These are phyloP conservation scores for Pestalotiopsis sp. DNA, from an alignment of 2,329 filamentous ascomycete genomes.

Conservation along the genomic window DNA sequence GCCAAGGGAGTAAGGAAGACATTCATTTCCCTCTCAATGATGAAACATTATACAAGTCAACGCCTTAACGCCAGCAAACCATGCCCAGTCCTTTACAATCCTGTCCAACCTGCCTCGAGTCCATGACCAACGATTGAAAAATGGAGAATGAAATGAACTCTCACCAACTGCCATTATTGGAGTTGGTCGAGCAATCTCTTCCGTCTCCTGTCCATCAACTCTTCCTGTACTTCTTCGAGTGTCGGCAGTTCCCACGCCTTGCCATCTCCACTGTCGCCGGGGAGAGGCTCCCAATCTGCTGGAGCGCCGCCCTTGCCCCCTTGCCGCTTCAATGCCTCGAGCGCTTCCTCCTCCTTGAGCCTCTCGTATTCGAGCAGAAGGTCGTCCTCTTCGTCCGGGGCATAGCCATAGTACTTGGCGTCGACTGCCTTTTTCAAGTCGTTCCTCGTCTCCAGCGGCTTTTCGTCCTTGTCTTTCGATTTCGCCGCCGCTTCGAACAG, in stretches of 20 bases:
- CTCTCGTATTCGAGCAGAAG: constrained; percentile 79
- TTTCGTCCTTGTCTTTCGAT: constrained; percentile 57
- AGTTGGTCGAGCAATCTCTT: constrained; percentile 85
- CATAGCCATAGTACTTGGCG: constrained; percentile 95
- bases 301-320: constrained; percentile 58
- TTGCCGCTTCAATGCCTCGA: constrained; percentile 65
- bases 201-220: constrained; percentile 84
- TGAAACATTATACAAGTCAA: neutral
- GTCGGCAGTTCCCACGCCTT: constrained; percentile 82
- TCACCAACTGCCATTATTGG: constrained; percentile 19
- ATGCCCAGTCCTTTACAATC: neutral
- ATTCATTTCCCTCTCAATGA: neutral
- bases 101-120: neutral
- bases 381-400: constrained; percentile 87
- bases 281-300: constrained; percentile 80
- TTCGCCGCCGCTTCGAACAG: constrained; percentile 83
- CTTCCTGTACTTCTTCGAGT: constrained; percentile 89
- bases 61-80: neutral
- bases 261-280: constrained; percentile 85
- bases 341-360: constrained; percentile 80
- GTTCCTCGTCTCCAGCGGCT: constrained; percentile 67
- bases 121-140: neutral
- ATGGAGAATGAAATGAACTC: neutral
- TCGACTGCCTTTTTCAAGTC: constrained; percentile 80
- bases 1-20: no score